These are phyloP conservation scores for Trypanosoma grayi DNA, from an alignment of 208 protist genomes.

Conservation along the genomic window DNA sequence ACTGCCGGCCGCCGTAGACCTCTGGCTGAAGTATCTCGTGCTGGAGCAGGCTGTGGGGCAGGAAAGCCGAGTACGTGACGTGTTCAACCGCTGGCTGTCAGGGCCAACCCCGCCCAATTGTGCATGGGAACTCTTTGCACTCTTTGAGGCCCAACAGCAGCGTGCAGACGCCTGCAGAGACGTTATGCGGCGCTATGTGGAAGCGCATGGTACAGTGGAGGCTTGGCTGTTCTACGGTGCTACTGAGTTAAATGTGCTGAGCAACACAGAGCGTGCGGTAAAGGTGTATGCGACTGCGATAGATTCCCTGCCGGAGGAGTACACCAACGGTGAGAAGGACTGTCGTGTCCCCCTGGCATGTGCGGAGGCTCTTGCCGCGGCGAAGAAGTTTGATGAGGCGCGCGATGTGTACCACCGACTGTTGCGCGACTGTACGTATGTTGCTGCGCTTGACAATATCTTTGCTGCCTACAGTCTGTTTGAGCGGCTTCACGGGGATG, in stretches of 20 bases:
- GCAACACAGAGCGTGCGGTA: slow-evolving; percentile 40
- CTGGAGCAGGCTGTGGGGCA: slow-evolving; percentile 98
- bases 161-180: slow-evolving; percentile 44
- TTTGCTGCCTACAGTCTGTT: slow-evolving; percentile 66
- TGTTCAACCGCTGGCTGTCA: slow-evolving; percentile 97
- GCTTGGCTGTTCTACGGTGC: slow-evolving; percentile 89
- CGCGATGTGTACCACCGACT: slow-evolving; percentile 51
- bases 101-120: slow-evolving; percentile 82
- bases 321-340: slow-evolving; percentile 28
- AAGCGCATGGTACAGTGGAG: slow-evolving; percentile 50
- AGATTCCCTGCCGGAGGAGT: slow-evolving; percentile 62
- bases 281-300: slow-evolving; percentile 69
- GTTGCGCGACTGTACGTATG: slow-evolving; percentile 38
- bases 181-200: slow-evolving; percentile 67
- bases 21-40: slow-evolving; percentile 96
- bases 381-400: slow-evolving; percentile 34
- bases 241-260: slow-evolving; percentile 81
- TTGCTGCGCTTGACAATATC: slow-evolving; percentile 38
- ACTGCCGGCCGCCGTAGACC: slow-evolving; percentile 93
- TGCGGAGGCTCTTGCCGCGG: slow-evolving; percentile 41
- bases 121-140: slow-evolving; percentile 94
- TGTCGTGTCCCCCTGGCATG: slow-evolving; percentile 73
- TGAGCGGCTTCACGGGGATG: slow-evolving; percentile 54
- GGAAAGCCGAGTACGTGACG: slow-evolving; percentile 65
- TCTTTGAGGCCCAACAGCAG: slow-evolving; percentile 85